A percentile compares a stretch with the other conserved stretches of the same genome.
Evolutionary conservation across 148 eudicot genomes (phyloP).

Genomic region (Silene uniflora): DNA sequence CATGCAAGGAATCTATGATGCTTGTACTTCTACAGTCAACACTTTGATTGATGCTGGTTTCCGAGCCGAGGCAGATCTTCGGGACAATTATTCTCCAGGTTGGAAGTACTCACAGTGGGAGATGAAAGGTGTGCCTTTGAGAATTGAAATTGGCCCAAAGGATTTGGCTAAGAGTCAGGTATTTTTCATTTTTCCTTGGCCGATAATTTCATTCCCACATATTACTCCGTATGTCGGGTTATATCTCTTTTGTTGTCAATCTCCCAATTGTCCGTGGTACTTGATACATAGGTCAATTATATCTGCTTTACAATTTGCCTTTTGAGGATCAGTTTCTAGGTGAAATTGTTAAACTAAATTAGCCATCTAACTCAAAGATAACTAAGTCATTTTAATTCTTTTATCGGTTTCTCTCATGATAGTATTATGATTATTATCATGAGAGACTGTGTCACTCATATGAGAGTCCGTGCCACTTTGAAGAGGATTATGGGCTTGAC

Average conservation of each 20-base stretch:
- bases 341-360: too few relatives aligned
- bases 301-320: too few relatives aligned
- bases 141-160: slow-evolving; percentile 97
- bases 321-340: too few relatives aligned
- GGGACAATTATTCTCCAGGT: slow-evolving; percentile 97
- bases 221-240: background rate
- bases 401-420: too few relatives aligned
- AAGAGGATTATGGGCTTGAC: too few relatives aligned
- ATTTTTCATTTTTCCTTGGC: background rate
- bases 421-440: too few relatives aligned
- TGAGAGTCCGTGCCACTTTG: too few relatives aligned
- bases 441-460: too few relatives aligned
- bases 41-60: slow-evolving; percentile 62
- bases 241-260: background rate
- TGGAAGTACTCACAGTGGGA: slow-evolving; percentile 99
- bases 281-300: background rate
- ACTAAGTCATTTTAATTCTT: too few relatives aligned
- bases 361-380: too few relatives aligned
- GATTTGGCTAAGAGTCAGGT: slow-evolving; percentile 94
- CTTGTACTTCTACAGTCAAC: slow-evolving; percentile 63
- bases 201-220: background rate
- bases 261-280: background rate
- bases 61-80: slow-evolving; percentile 73
- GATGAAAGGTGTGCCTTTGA: slow-evolving; percentile 95
- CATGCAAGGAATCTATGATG: slow-evolving; percentile 64